Conservation (phyloP, 257 asterid genomes). For the Nicotiana tomentosiformis region DNA sequence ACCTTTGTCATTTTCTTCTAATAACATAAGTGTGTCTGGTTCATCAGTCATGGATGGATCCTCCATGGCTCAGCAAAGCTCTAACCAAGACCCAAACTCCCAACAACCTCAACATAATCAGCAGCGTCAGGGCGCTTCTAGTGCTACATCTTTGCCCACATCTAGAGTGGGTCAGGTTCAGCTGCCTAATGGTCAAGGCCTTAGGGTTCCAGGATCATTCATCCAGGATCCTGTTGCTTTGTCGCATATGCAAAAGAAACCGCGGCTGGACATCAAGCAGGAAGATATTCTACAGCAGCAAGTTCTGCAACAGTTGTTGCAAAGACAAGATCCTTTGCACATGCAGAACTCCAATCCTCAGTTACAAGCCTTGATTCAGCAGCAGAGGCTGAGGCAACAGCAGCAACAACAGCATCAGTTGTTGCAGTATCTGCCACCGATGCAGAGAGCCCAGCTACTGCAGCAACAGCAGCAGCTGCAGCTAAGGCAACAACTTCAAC, state of each 20-base stretch:
- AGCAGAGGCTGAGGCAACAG: conserved; percentile 80
- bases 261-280: conserved; percentile 84
- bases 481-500: conserved; percentile 68
- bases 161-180: conserved; percentile 64
- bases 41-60: conserved; percentile 82
- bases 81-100: conserved; percentile 60
- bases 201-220: conserved; percentile 53
- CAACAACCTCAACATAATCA: conserved; percentile 54
- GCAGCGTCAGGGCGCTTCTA: conserved; percentile 73
- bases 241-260: conserved; percentile 84
- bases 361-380: conserved; percentile 76
- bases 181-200: conserved; percentile 49
- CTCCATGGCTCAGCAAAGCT: conserved; percentile 60
- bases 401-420: conserved; percentile 61
- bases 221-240: conserved; percentile 57
- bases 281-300: conserved; percentile 82
- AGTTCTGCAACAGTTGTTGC: conserved; percentile 68
- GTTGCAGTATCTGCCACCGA: conserved; percentile 73
- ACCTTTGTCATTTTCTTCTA: conserved; percentile 92
- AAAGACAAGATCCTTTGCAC: conserved; percentile 67
- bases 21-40: conserved; percentile 80
- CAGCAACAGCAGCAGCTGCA: conserved; percentile 78
- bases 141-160: conserved; percentile 72
- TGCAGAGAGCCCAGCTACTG: conserved; percentile 75
- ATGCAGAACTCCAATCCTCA: conserved; percentile 73